Conservation (phyloP, 352 stramenopile genomes). For the Globisporangium camurandrum region DNA sequence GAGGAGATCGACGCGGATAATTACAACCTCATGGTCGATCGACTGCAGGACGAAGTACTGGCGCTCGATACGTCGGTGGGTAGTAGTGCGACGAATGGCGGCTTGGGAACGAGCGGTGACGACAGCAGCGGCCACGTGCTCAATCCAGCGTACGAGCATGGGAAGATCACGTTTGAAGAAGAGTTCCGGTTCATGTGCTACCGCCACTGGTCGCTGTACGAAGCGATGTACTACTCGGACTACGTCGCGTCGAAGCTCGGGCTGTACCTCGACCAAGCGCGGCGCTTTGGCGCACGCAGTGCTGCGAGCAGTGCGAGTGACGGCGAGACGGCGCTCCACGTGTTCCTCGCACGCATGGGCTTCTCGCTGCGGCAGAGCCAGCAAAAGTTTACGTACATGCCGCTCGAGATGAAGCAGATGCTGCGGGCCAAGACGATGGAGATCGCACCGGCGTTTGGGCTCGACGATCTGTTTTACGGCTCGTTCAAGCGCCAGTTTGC, state of each 20-base stretch:
- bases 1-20: conserved; percentile 89
- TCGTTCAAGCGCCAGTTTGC: conserved; percentile 93
- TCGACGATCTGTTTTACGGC: conserved; percentile 95
- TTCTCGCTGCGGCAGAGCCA: conserved; percentile 93
- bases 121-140: conserved; percentile 11
- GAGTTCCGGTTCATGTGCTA: conserved; percentile 97
- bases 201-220: conserved; percentile 92
- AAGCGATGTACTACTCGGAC: conserved; percentile 94
- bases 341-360: conserved; percentile 97
- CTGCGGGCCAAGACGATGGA: conserved; percentile 90
- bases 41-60: conserved; percentile 90
- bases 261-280: conserved; percentile 60
- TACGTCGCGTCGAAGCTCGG: conserved; percentile 90
- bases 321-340: conserved; percentile 77
- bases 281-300: conserved; percentile 56
- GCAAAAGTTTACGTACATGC: conserved; percentile 96
- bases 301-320: conserved; percentile 23
- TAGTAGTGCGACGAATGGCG: conserved; percentile 1
- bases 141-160: conserved; percentile 65
- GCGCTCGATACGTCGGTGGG: conserved; percentile 34
- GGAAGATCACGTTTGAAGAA: conserved; percentile 84
- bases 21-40: conserved; percentile 86
- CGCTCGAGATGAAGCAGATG: conserved; percentile 85
- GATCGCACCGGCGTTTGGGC: conserved; percentile 90
- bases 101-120: conserved; percentile 25